Evolutionary conservation across 768 basidiomycete species (phyloP).

Genomic region (Rhodosporidiobolus odoratus): DNA sequence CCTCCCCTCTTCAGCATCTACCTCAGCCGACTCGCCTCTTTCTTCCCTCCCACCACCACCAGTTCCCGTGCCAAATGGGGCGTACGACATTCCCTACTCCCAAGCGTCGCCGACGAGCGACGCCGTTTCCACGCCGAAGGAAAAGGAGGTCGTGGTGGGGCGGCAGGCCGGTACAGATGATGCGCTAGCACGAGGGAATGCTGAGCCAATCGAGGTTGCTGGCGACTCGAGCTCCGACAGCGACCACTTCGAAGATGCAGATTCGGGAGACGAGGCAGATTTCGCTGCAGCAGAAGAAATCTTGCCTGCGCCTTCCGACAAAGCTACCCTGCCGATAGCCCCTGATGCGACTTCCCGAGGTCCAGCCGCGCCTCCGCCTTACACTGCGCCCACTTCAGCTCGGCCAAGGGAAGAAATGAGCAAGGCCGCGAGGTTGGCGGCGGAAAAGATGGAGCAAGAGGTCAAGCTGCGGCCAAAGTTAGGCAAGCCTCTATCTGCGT

Average conservation of each 20-base stretch:
- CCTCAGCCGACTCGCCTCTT: too few species aligned
- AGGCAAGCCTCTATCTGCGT: constrained; percentile 6
- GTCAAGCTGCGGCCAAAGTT: neutral
- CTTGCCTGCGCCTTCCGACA: neutral
- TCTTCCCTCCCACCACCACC: too few species aligned
- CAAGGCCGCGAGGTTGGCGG: constrained; percentile 16
- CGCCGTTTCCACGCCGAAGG: too few species aligned
- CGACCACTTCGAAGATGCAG: neutral
- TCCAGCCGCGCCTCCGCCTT: neutral
- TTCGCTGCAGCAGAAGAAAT: constrained; percentile 8
- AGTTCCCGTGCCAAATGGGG: too few species aligned
- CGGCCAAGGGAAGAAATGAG: constrained; percentile 3
- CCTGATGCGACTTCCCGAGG: neutral
- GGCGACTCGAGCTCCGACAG: neutral
- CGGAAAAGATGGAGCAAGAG: constrained; percentile 27
- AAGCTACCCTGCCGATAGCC: too few species aligned
- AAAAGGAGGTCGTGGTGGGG: too few species aligned
- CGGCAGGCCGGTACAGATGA: too few species aligned
- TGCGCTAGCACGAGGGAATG: too few species aligned
- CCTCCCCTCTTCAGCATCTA: too few species aligned
- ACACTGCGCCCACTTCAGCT: neutral
- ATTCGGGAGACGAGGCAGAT: neutral
- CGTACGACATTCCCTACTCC: too few species aligned
- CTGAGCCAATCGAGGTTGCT: too few species aligned
- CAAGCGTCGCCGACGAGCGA: too few species aligned